Evolutionary conservation across 495 filamentous ascomycete genomes (phyloP).

Genomic region (Cenococcum geophilum): DNA sequence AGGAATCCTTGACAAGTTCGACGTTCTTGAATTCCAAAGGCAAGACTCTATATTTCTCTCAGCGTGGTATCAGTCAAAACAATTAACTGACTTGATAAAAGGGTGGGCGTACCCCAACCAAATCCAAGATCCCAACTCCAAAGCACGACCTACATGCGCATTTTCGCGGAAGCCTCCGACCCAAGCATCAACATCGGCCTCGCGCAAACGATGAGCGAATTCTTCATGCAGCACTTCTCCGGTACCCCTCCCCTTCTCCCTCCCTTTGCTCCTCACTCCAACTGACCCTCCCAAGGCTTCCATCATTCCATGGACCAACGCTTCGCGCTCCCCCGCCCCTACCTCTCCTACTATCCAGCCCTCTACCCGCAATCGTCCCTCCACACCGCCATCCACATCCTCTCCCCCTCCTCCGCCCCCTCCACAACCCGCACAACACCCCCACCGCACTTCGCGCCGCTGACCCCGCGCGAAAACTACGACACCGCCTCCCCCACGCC

Average conservation of each 20-base stretch:
- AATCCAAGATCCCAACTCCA: constrained; percentile 18
- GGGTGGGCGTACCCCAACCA: constrained; percentile 19
- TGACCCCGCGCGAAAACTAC: constrained; percentile 20
- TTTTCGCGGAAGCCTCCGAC: constrained; percentile 14
- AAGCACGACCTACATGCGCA: constrained; percentile 23
- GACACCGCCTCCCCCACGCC: constrained; percentile 23
- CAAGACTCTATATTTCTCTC: neutral
- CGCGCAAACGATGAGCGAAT: constrained; percentile 18
- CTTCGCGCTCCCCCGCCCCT: constrained; percentile 17
- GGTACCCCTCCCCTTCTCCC: neutral
- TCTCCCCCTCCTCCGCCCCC: constrained; percentile 15
- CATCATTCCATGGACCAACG: constrained; percentile 20
- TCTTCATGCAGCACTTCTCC: constrained; percentile 28
- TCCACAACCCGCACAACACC: constrained; percentile 6
- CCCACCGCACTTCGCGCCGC: constrained; percentile 5
- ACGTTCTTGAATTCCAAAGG: constrained; percentile 32
- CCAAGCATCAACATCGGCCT: constrained; percentile 12
- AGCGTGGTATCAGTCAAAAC: too few species aligned
- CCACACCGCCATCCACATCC: constrained; percentile 21
- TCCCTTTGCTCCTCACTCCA: neutral
- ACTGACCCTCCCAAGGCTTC: constrained; percentile 12
- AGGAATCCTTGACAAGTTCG: constrained; percentile 25
- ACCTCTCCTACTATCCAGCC: constrained; percentile 31
- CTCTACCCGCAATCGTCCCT: constrained; percentile 21
- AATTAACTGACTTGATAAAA: neutral